Evolutionary conservation across 495 filamentous ascomycete species (phyloP), one percentile per base, ranked within the genome.

Genomic region (Penicillium tannophilum): DNA sequence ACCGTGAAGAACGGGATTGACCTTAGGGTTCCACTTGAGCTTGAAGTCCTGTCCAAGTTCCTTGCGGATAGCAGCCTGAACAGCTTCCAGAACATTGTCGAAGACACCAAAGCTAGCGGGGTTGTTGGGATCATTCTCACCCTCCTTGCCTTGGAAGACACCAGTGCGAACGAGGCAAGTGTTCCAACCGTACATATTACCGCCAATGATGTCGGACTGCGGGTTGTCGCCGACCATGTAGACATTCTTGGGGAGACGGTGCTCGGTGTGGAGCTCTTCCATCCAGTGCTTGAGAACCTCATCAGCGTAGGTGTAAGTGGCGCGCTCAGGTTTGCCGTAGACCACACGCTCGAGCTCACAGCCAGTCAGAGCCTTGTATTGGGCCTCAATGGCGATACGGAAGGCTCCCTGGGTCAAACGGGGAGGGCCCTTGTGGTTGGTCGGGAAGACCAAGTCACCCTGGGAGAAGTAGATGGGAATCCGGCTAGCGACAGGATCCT

Each of bases 211-310:
- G 68, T 91, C 88, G 31, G 86, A 89, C 31, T 86, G 86, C 17
- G 88, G 89, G 76, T 91, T 91, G 75, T 92, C 89, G 62, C 89
- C 89, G 39, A 92, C 76, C 89, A 92, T 92, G 82, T 92, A 91
- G 68, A 91, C 75, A 73, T 91, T 90, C 64, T 84, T 64, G 8
- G 88, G 89, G 3, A 92, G 75, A 39, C 72, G 76, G 73, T 87
- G 83, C 70, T 90, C 86, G 71, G 85, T 85, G 74, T 91, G 88
- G 64, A 92, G 81, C 67, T 83, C 70, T 53, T 89, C 87, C 88
- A 90, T 90, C 89, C 88, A 92, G 49, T 81, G 79, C 24, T 82
- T 77, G 45, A 91, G 81, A 11, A 90, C 88, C 71, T 90, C 88
- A 55, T 91, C 89, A 52, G 88, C 89, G 74, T 90, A 92, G 70